Conservation (phyloP, 345 rosid genomes). For the Lumnitzera racemosa region DNA sequence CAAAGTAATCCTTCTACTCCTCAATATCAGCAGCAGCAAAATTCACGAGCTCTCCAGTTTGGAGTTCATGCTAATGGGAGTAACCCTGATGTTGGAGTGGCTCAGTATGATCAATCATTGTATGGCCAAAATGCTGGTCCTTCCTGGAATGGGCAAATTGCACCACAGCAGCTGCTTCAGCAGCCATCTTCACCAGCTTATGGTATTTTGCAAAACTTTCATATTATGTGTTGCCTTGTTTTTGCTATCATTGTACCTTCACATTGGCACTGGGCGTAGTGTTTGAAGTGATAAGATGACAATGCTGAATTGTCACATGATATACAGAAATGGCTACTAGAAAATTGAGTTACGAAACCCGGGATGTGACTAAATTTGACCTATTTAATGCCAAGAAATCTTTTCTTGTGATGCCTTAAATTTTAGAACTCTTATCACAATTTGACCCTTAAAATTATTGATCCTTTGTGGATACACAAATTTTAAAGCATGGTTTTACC, state of each 20-base stretch:
- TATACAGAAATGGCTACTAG: too few relatives aligned
- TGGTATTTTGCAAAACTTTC: conserved; percentile 32
- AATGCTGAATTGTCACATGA: too few relatives aligned
- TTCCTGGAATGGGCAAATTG: conserved; percentile 69
- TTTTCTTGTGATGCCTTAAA: background rate
- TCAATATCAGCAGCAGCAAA: conserved; percentile 65
- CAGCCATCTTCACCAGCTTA: conserved; percentile 66
- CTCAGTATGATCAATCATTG: conserved; percentile 54
- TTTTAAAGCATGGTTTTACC: too few relatives aligned
- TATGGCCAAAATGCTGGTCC: conserved; percentile 47
- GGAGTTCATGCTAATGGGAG: conserved; percentile 63
- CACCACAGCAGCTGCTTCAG: conserved; percentile 32
- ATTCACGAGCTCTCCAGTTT: conserved; percentile 41
- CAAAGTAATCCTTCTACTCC: conserved; percentile 38
- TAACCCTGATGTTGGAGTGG: conserved; percentile 42
- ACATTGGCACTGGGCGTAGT: too few relatives aligned
- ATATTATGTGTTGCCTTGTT: background rate
- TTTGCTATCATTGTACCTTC: background rate
- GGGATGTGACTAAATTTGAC: too few relatives aligned
- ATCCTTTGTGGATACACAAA: too few relatives aligned
- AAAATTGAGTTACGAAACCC: too few relatives aligned
- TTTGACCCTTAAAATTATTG: too few relatives aligned
- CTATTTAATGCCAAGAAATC: background rate
- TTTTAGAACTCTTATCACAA: background rate
- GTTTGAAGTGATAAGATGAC: too few relatives aligned